Base-by-base conservation (phyloP, 345 rosid genomes). In the Triadica sebifera region DNA sequence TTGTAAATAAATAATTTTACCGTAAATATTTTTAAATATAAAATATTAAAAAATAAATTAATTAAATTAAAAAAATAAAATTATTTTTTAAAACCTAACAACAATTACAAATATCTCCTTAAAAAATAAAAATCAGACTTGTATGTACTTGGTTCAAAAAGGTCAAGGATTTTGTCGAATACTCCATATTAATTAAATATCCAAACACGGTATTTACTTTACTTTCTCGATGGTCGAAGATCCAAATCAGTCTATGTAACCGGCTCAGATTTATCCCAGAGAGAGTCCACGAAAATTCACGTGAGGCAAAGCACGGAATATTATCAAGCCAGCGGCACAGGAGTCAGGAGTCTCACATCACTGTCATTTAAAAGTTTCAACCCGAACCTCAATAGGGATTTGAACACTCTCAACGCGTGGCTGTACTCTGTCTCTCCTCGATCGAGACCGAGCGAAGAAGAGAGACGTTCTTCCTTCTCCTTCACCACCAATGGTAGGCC, bases 251-350 rank as follows among this genome's bases (percentile, higher is more conserved):
- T 29, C 46, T 8, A 0, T 29, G 0, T 0, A 34, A 52, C 60
- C 15, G 60, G 60, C 29, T n/a, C 47, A 52, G 72, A 52, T 69
- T 7, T 46, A 8, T 41, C 7, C 20, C 20, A 34, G 22, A 0
- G 57, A 12, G 70, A 73, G 74, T 64, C 50, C 75, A 70, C 55
- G 38, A 52, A 68, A 65, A 12, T 22, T 73, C 13, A 61, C 6
- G 70, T 73, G 73, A 1, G 15, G 16, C 19, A 47, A 61, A 55
- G 22, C 60, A 73, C 65, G 15, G 25, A 50, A 72, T 39, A 52
- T 51, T 38, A 17, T n/a, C 47, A 6, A 38, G 16, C 29, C 12
- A 43, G 24, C 49, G 29, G 8, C 62, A 58, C 24, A 8, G 15
- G 15, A 58, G 37, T 57, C 34, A 8, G 20, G 12, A 25, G 29